Conservation (phyloP, 2,329 filamentous ascomycete species). For the Fusarium sambucinum region DNA sequence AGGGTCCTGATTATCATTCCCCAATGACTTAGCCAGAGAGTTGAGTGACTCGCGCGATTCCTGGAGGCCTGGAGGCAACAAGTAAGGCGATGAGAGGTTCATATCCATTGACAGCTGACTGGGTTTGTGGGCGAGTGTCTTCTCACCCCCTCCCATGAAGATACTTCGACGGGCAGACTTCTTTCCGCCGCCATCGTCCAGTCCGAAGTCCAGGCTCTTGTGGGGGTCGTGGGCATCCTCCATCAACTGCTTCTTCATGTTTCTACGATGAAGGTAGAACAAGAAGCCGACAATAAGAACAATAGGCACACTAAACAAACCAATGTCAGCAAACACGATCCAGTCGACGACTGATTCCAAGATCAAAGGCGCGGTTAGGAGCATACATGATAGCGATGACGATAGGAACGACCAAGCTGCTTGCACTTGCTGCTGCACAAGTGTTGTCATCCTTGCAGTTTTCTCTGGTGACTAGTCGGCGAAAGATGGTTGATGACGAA, state of each 20-base stretch:
- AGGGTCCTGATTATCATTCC: conserved; percentile 82
- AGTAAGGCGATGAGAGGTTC: conserved; percentile 85
- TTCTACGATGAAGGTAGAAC: conserved; percentile 82
- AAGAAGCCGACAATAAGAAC: conserved; percentile 74
- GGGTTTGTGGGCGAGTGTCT: conserved; percentile 57
- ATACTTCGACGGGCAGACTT: conserved; percentile 52
- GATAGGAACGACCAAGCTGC: conserved; percentile 72
- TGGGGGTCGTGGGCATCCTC: conserved; percentile 91
- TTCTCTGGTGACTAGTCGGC: conserved; percentile 40
- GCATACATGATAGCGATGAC: conserved; percentile 78
- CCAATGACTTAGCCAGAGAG: conserved; percentile 82
- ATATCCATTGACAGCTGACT: conserved; percentile 77
- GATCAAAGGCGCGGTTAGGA: conserved; percentile 4
- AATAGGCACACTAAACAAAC: conserved; percentile 76
- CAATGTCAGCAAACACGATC: conserved; percentile 35
- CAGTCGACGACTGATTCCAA: conserved; percentile 2
- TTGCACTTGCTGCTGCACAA: conserved; percentile 65
- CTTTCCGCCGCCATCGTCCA: conserved; percentile 62
- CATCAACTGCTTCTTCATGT: conserved; percentile 74
- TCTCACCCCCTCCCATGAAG: conserved; percentile 65
- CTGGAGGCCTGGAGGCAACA: conserved; percentile 86
- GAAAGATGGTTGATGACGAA: conserved; percentile 30
- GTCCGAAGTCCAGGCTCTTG: conserved; percentile 91
- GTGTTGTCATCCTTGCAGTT: conserved; percentile 51
- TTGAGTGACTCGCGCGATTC: conserved; percentile 87